These are phyloP conservation scores for Umbilicus rupestris DNA, from an alignment of 164 flowering plant genomes.

Conservation along the genomic window DNA sequence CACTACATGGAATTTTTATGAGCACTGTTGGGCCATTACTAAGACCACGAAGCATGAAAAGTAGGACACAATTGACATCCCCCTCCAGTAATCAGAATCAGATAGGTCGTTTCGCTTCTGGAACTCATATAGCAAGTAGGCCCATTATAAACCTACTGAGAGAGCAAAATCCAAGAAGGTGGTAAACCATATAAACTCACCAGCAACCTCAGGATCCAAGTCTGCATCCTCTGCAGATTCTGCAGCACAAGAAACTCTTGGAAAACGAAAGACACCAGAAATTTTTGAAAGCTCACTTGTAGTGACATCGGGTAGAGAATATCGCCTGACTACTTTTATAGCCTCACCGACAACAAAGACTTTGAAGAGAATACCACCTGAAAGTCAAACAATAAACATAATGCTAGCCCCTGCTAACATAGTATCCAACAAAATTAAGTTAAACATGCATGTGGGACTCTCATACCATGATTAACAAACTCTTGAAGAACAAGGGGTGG, in stretches of 20 bases:
- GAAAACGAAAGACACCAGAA: slow-evolving; percentile 43
- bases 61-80: too few relatives aligned
- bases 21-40: too few relatives aligned
- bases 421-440: not conserved
- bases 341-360: slow-evolving; percentile 53
- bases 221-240: slow-evolving; percentile 58
- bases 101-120: not conserved
- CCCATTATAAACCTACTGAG: not conserved
- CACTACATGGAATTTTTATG: too few relatives aligned
- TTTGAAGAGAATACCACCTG: slow-evolving; percentile 50
- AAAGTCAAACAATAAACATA: not conserved
- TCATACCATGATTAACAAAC: slow-evolving; percentile 53
- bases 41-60: too few relatives aligned
- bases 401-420: not conserved
- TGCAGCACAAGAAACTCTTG: slow-evolving; percentile 57
- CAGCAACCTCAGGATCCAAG: slow-evolving; percentile 46
- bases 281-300: slow-evolving; percentile 28
- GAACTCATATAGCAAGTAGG: not conserved
- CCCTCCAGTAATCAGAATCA: not conserved
- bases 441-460: not conserved
- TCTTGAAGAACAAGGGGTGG: slow-evolving; percentile 53
- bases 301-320: slow-evolving; percentile 49
- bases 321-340: slow-evolving; percentile 59
- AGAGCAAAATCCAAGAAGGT: not conserved
- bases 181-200: slow-evolving; percentile 20